These are phyloP conservation scores for Eucalyptus tenuipes DNA, from an alignment of 345 rosid species.

Conservation along the genomic window DNA sequence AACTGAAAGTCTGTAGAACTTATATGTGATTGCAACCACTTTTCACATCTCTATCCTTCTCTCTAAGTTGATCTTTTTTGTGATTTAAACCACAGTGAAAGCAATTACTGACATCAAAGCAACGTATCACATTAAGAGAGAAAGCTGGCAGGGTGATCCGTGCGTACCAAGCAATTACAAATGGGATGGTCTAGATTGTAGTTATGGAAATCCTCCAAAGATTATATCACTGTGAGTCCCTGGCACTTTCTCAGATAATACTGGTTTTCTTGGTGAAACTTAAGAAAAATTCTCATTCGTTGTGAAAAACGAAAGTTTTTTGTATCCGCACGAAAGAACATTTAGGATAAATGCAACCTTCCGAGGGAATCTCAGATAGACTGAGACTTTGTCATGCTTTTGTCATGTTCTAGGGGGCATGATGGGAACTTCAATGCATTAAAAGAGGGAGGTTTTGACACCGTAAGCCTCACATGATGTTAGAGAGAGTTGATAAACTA, in stretches of 20 bases:
- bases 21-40: not conserved
- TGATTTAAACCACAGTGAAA: not conserved
- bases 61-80: not conserved
- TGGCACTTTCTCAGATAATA: not conserved
- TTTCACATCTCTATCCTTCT: not conserved
- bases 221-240: not conserved
- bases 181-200: not conserved
- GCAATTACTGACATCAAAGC: slow-evolving; percentile 7
- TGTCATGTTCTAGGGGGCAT: not conserved
- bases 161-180: not conserved
- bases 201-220: not conserved
- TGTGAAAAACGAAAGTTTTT: rapidly evolving
- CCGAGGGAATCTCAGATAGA: not conserved
- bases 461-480: too few relatives aligned
- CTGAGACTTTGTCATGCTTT: not conserved
- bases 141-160: slow-evolving; percentile 19
- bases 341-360: not conserved
- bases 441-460: not conserved
- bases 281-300: not conserved
- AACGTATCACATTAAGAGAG: not conserved
- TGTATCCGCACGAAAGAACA: not conserved
- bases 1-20: not conserved
- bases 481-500: not conserved
- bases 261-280: not conserved
- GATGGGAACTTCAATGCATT: not conserved